Evolutionary conservation across 1,139 yeast species (phyloP).

Genomic region (Yamadazyma blattariae): DNA sequence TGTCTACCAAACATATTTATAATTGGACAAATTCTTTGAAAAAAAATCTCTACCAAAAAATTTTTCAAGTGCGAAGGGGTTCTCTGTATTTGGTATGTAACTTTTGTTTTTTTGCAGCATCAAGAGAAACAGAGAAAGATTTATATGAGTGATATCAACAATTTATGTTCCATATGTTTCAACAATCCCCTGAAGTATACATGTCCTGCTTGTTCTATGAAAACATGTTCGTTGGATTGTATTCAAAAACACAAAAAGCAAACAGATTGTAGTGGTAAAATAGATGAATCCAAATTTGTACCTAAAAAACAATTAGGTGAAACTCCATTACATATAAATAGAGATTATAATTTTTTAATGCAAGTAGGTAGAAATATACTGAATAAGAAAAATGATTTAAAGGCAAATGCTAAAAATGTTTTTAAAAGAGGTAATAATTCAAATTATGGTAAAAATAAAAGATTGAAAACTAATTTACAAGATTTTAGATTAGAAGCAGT

Average conservation of each 20-base stretch:
- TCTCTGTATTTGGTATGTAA: no score
- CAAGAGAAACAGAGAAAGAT: no score
- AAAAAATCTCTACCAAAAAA: no score
- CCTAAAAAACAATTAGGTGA: conserved; percentile 37
- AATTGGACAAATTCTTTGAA: no score
- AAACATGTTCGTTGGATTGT: conserved; percentile 72
- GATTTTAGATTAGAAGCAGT: conserved; percentile 21
- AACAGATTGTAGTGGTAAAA: conserved; percentile 63
- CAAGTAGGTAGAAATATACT: conserved; percentile 56
- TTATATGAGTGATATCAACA: conserved; percentile 7
- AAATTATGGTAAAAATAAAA: conserved; percentile 20
- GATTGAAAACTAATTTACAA: conserved; percentile 2
- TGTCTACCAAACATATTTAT: no score
- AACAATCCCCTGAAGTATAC: conserved; percentile 53
- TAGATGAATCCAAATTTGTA: conserved; percentile 61
- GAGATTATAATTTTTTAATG: conserved; percentile 80
- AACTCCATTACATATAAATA: conserved; percentile 48
- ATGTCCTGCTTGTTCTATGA: conserved; percentile 77
- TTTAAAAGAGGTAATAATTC: conserved; percentile 27
- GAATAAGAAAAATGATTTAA: conserved; percentile 50
- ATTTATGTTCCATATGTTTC: conserved; percentile 51
- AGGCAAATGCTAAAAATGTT: conserved; percentile 30
- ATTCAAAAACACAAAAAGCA: conserved; percentile 66
- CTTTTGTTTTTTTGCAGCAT: neutral
- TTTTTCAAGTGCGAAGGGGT: conserved; percentile 1